Conservation (phyloP, 805 yeast genomes). For the Kodamaea fukazawae region DNA sequence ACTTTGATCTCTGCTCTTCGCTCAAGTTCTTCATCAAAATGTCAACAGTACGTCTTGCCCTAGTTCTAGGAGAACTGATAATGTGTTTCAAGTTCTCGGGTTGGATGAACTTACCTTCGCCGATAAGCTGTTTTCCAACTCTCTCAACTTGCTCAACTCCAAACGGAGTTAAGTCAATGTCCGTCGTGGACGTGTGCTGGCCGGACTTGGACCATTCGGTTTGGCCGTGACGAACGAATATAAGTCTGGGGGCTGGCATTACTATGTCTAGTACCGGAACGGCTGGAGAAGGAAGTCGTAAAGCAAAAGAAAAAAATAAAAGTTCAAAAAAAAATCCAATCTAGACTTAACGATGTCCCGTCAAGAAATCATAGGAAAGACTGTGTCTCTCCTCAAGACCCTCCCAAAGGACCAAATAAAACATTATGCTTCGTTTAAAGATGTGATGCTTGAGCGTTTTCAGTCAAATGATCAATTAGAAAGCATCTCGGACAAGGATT, state of each 20-base stretch:
- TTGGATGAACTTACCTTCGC: slow-evolving; percentile 51
- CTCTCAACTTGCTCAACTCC: slow-evolving; percentile 75
- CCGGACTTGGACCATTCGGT: slow-evolving; percentile 96
- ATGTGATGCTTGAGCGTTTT: slow-evolving; percentile 50
- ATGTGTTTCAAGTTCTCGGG: slow-evolving; percentile 62
- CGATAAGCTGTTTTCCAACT: slow-evolving; percentile 71
- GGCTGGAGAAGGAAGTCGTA: neutral
- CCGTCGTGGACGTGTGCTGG: slow-evolving; percentile 86
- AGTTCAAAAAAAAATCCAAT: slow-evolving; percentile 9
- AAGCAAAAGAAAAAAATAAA: neutral
- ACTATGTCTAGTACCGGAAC: neutral
- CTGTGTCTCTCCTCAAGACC: slow-evolving; percentile 56
- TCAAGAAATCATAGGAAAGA: slow-evolving; percentile 51
- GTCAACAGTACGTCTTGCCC: slow-evolving; percentile 76
- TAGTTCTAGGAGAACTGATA: slow-evolving; percentile 73
- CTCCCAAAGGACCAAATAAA: slow-evolving; percentile 68
- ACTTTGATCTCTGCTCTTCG: slow-evolving; percentile 38
- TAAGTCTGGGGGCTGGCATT: slow-evolving; percentile 55
- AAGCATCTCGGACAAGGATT: slow-evolving; percentile 46
- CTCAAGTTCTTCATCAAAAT: slow-evolving; percentile 54
- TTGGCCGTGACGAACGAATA: slow-evolving; percentile 81
- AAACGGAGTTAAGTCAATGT: slow-evolving; percentile 69
- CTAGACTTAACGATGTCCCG: slow-evolving; percentile 21
- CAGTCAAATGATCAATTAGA: slow-evolving; percentile 33
- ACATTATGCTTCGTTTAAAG: slow-evolving; percentile 69